Percentiles rank a stretch among this genome's conserved stretches.
Evolutionary conservation across 306 rosid species (phyloP).

Genomic region (Abrus precatorius): DNA sequence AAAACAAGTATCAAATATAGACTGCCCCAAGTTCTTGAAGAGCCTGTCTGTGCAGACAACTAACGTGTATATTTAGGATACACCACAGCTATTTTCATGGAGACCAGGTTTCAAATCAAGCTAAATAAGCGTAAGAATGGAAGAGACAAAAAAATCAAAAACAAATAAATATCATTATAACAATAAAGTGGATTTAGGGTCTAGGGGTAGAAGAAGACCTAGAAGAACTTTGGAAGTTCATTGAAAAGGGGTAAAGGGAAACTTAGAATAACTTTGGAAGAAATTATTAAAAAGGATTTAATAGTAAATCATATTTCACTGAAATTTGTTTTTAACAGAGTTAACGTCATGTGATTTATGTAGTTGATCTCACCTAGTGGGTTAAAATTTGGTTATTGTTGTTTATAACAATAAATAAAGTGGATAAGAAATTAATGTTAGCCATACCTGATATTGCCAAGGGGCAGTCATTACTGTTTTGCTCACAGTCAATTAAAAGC

Average conservation of each 20-base stretch:
- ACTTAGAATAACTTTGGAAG: too few species aligned
- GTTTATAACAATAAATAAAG: slow-evolving; percentile 8
- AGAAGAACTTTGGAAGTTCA: too few species aligned
- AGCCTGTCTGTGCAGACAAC: not conserved
- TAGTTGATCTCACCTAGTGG: too few species aligned
- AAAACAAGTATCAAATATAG: not conserved
- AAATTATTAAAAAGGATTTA: too few species aligned
- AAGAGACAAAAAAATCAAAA: slow-evolving; percentile 31
- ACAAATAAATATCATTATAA: slow-evolving; percentile 17
- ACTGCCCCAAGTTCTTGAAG: not conserved
- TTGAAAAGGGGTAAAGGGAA: too few species aligned
- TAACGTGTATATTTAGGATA: not conserved
- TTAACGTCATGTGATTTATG: too few species aligned
- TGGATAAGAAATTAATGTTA: slow-evolving; percentile 31
- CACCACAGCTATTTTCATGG: not conserved
- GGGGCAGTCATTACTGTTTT: slow-evolving; percentile 68
- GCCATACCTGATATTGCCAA: slow-evolving; percentile 77
- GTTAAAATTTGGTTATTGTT: too few species aligned
- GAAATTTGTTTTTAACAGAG: too few species aligned
- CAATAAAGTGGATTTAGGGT: slow-evolving; percentile 7
- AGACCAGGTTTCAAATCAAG: slow-evolving; percentile 22
- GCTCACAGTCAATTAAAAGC: slow-evolving; percentile 85
- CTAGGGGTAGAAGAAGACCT: too few species aligned
- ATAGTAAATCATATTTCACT: too few species aligned
- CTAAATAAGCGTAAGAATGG: slow-evolving; percentile 1